Base-by-base conservation (phyloP, 73 alveolate genomes). In the Paramecium octaurelia region DNA sequence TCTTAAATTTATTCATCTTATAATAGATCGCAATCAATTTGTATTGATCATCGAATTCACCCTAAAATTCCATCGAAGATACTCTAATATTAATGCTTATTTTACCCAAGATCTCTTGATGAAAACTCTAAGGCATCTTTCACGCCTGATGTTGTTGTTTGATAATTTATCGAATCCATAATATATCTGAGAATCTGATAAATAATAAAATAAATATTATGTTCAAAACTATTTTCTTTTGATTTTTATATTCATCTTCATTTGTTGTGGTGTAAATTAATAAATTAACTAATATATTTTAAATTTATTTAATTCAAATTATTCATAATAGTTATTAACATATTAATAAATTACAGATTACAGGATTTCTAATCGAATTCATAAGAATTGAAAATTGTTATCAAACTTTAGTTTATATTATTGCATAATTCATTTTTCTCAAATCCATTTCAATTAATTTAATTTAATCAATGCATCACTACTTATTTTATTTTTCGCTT, bases 1-100 rank as follows among this genome's bases (percentile, higher is more conserved):
- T 34, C 48, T 75, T 75, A 1, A 40, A 34, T n/a, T 75, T 75
- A 34, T 54, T 54, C 1, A 54, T 75, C 16, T 18, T 11, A 40
- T 75, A 75, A 36, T 75, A 75, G 35, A 75, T 36, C 6, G 88
- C 69, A 75, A 36, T 75, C 23, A 75, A 5, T 31, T 36, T 75
- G 34, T 31, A 75, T 16, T 36, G 10, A 21, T 75, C 88, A 75
- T 75, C 88, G 38, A 75, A 75, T 20, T 75, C 88, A 14, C 88
- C 88, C 11, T 36, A 38, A 75, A 14, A 75, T 8, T 36, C 58
- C 88, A 75, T 36, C 6, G 58, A 21, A 31, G 88, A 75, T 20
- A 68, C 42, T 68, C 85, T 68, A 34, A 12, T 31, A 16, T 31
- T 24, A 16, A 68, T 5, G 3, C 10, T 12, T 23, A 16, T 68